Evolutionary conservation across 164 flowering plant species (phyloP), one percentile per base, ranked within the genome.

Genomic region (Kingdonia uniflora): DNA sequence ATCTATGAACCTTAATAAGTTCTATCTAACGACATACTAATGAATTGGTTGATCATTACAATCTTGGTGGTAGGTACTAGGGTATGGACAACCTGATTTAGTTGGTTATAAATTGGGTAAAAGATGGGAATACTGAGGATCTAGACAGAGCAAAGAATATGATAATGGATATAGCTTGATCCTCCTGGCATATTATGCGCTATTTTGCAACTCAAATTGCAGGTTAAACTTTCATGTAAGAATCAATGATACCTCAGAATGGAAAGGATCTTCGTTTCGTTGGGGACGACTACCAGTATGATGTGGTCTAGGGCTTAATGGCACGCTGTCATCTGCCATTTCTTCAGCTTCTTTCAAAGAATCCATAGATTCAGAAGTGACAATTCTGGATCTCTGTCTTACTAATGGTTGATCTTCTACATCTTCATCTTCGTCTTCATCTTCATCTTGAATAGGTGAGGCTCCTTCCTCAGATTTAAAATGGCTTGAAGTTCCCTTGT

Each of bases 341-440:
- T 61, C 78, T 54, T 48, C 77, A 57, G 19, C 71, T 35, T 69
- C 80, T 50, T 57, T 60, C 10, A 57, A 40, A 54, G 87, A 50
- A 22, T 68, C 81, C 45, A 58, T 24, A 49, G 77, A 65, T 22
- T 60, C 63, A 57, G 78, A 68, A 45, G 88, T 46, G 29, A 45
- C 37, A 11, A 56, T 76, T 55, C 81, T 80, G 17, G 82, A 68
- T 75, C 88, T 73, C 47, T 67, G 78, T 63, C 84, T 80, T 46
- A 76, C 74, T 39, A 80, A 71, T 49, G 84, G 91, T 54, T 75
- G 74, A 52, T 82, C 92, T 55, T 85, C 97, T 39, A 60, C 65
- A 60, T 76, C 95, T 59, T 54, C 57, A 53, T 56, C 63, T 56
- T 85, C 87, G 62, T 76, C 95, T 57, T 54, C 57, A 53, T 56